Percentiles rank a stretch among this genome's conserved stretches.
These are phyloP conservation scores for Fusarium anguioides DNA, from an alignment of 2,329 filamentous ascomycete species.

Conservation along the genomic window DNA sequence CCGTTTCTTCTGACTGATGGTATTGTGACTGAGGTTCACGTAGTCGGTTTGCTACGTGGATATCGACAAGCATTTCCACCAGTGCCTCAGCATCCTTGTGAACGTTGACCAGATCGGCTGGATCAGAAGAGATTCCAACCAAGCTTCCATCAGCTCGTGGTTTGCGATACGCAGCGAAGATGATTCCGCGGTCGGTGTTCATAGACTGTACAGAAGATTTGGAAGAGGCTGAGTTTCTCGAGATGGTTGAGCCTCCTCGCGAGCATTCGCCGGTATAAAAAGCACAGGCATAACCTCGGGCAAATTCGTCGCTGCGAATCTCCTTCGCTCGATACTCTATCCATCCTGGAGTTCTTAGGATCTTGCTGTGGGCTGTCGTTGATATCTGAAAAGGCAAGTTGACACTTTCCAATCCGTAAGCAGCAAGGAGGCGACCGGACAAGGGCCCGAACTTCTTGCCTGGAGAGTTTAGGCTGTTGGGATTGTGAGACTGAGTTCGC, in stretches of 20 bases:
- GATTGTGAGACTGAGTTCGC: constrained; percentile 5
- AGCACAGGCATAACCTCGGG: constrained; percentile 63
- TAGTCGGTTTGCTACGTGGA: constrained; percentile 55
- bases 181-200: constrained; percentile 61
- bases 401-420: constrained; percentile 64
- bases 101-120: constrained; percentile 58
- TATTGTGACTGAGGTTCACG: constrained; percentile 46
- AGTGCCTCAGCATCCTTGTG: constrained; percentile 63
- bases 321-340: constrained; percentile 62
- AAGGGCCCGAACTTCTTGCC: constrained; percentile 43
- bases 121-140: constrained; percentile 49
- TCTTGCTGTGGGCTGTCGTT: constrained; percentile 60
- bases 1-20: constrained; percentile 51
- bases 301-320: constrained; percentile 57
- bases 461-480: constrained; percentile 14
- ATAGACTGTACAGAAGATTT: constrained; percentile 38
- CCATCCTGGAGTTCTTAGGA: constrained; percentile 63
- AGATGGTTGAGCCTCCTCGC: constrained; percentile 41
- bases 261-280: constrained; percentile 60
- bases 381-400: constrained; percentile 65
- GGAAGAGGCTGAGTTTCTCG: constrained; percentile 43
- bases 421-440: constrained; percentile 64
- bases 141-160: constrained; percentile 54
- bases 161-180: constrained; percentile 67
- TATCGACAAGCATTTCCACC: constrained; percentile 64